Evolutionary conservation across 2,329 filamentous ascomycete species (phyloP), one percentile per base, ranked within the genome.

Genomic region (Xylariales sp.): DNA sequence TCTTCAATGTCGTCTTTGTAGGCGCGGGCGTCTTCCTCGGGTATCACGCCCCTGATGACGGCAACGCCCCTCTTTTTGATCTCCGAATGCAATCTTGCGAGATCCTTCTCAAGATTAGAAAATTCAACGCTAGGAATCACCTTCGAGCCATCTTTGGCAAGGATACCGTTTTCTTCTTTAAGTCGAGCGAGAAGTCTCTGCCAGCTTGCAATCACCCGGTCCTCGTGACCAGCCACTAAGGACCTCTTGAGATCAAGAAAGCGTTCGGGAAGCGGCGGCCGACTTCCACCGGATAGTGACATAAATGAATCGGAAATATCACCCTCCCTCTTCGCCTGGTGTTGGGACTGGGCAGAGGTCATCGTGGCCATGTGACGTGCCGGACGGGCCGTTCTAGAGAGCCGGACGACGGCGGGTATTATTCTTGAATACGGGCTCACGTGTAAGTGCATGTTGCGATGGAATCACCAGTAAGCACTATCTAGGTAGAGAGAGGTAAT

Each of bases 31-130:
- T 91, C 86, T 1, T 81, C 78, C 71, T 88, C 85, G 0, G 89
- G 85, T 14, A 94, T 78, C 3, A 93, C 91, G 12, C 88, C 88
- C 50, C 87, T 84, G 28, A 94, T 83, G 1, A 94, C 87, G 0
- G 87, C 86, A 0, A 84, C 86, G 8, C 90, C 91, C 1, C 89
- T 83, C 71, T 89, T 87, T 67, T 81, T 80, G 39, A 92, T 85
- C 68, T 89, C 88, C 1, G 80, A 81, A 45, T 78, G 78, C 8
- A 82, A 57, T 0, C 58, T 67, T 7, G 68, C 62, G 2, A 84
- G 71, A 2, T 82, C 82, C 0, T 75, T 75, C 0, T 84, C 78
- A 0, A 88, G 75, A 6, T 82, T 74, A 0, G 75, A 69, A 66
- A 84, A 90, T 1, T 84, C 79, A 3, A 90, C 74, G 54, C 83